Base-by-base conservation (phyloP, 2,329 filamentous ascomycete species). In the Fusarium domesticum region DNA sequence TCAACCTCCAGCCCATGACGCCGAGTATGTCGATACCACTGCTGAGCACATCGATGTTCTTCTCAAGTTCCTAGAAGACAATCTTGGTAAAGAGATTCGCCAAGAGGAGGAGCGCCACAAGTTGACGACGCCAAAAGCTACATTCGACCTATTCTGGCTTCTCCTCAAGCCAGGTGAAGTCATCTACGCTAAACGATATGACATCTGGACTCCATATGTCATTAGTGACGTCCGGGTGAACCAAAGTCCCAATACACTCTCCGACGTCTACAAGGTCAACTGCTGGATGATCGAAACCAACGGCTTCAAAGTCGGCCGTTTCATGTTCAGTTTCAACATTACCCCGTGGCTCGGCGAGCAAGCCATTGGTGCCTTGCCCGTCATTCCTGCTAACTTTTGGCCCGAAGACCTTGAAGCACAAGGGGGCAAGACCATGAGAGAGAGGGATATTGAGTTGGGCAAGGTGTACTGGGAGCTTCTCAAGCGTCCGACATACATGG, bases 401-500 rank as follows among this genome's bases (percentile, higher is more conserved):
- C 63, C 57, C 1, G 69, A 71, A 4, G 58, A 67, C 18, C 50
- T 69, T 2, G 54, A 56, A 4, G 54, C 63, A 4, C 63, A 66
- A 35, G 56, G 50, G 15, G 60, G 62, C n/a, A 42, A 55, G 16
- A 48, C 60, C n/a, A 67, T 69, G 53, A 57, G 59, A 6, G 59
- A 68, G 47, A 66, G 65, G 52, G 67, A 68, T 37, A 61, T 74
- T 41, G 56, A 57, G 18, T 60, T 74, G 10, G 74, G 74, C 7
- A 70, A 64, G 54, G 37, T 65, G n/a, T 72, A 69, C 59, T 77
- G 74, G 73, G 69, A 73, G 14, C 65, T 77, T 6, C 61, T 70
- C 18, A 69, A 75, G 51, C 62, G 63, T 8, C 72, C 72, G 1
- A 66, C 62, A 0, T 75, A 75, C 47, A 74, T 71, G 65, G 65